Percentiles rank a stretch among this genome's conserved stretches.
Evolutionary conservation across 139 green algal genomes (phyloP).

Genomic region (Pleodorina starrii): DNA sequence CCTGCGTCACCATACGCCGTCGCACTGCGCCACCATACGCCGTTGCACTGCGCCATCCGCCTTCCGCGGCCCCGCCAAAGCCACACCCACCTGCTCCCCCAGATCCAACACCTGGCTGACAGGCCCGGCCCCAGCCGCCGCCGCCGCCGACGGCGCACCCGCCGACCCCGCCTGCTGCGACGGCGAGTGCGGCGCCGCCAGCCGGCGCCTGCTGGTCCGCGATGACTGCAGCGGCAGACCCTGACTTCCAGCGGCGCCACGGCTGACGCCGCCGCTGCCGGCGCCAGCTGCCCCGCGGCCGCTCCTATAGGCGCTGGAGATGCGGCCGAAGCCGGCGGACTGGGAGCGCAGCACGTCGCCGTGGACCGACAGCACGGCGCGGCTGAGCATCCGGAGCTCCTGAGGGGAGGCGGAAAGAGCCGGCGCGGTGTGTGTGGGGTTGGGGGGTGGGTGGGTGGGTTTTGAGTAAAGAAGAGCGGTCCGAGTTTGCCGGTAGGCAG

Average conservation of each 20-base stretch:
- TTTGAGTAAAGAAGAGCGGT: too few relatives aligned
- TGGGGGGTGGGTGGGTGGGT: too few relatives aligned
- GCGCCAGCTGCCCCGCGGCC: background rate
- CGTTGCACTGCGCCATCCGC: too few relatives aligned
- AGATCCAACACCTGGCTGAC: background rate
- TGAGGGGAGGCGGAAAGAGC: too few relatives aligned
- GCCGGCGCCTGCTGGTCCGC: background rate
- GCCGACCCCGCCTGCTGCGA: too few relatives aligned
- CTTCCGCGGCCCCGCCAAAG: too few relatives aligned
- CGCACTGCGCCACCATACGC: too few relatives aligned
- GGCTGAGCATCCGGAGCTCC: slow-evolving; percentile 33
- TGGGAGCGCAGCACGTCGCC: background rate
- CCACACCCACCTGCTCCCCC: background rate
- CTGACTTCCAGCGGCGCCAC: background rate
- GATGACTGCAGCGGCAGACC: background rate
- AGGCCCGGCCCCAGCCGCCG: too few relatives aligned
- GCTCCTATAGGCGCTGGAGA: background rate
- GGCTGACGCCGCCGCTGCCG: background rate
- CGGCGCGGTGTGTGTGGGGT: too few relatives aligned
- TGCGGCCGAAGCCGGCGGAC: background rate
- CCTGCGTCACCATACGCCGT: too few relatives aligned
- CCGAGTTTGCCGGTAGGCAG: too few relatives aligned
- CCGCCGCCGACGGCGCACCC: too few relatives aligned
- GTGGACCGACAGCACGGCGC: slow-evolving; percentile 25
- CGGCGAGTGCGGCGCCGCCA: background rate